Evolutionary conservation across 1,139 yeast genomes (phyloP).

Genomic region (Yamadazyma songkhlaensis): DNA sequence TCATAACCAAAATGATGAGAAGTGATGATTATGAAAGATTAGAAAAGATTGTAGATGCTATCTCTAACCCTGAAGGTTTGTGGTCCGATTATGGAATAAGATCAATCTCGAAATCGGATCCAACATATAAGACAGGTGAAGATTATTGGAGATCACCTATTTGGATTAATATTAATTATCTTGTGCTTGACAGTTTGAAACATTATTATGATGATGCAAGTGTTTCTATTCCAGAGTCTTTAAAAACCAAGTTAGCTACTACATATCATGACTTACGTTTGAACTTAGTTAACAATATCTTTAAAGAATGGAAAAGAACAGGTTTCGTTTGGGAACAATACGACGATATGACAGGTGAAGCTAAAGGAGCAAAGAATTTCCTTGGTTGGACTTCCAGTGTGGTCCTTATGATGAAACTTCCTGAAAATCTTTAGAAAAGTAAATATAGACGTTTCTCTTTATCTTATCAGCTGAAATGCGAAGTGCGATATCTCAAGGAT

Average conservation of each 20-base stretch:
- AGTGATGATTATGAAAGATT: constrained; percentile 47
- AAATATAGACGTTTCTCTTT: not conserved
- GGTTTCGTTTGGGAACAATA: constrained; percentile 94
- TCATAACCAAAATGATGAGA: constrained; percentile 70
- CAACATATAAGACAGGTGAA: constrained; percentile 70
- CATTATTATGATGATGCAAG: constrained; percentile 40
- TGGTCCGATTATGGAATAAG: constrained; percentile 83
- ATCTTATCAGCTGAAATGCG: no score
- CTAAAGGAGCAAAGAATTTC: constrained; percentile 84
- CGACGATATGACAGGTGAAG: constrained; percentile 69
- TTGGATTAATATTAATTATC: constrained; percentile 90
- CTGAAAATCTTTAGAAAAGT: constrained; percentile 34
- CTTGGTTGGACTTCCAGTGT: constrained; percentile 93
- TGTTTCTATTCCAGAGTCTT: constrained; percentile 21
- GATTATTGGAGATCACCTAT: constrained; percentile 96
- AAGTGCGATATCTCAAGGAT: not conserved
- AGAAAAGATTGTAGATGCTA: constrained; percentile 48
- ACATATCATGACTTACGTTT: constrained; percentile 58
- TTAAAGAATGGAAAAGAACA: constrained; percentile 63
- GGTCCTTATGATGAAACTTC: constrained; percentile 79
- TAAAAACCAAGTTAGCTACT: constrained; percentile 31
- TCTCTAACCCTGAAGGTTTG: constrained; percentile 68
- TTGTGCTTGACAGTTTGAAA: constrained; percentile 67
- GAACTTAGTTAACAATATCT: constrained; percentile 68
- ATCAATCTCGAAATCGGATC: constrained; percentile 71